Evolutionary conservation across 768 basidiomycete species (phyloP).

Genomic region (Chalciporus chontae): DNA sequence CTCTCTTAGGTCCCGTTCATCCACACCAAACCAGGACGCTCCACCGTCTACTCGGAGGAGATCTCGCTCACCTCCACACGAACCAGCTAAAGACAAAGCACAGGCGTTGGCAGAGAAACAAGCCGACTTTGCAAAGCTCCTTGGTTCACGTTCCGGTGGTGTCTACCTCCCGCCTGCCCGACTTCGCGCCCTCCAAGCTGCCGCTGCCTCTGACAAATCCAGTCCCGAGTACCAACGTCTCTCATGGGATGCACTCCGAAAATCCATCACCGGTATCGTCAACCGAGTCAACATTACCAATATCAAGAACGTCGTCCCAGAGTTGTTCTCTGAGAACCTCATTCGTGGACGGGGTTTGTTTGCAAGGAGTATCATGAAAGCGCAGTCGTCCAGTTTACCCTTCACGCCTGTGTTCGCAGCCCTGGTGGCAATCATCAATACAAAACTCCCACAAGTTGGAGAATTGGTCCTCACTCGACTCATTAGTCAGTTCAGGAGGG

Average conservation of each 20-base stretch:
- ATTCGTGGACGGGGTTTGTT: constrained; percentile 92
- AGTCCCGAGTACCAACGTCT: constrained; percentile 90
- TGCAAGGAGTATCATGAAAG: constrained; percentile 94
- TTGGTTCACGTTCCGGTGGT: constrained; percentile 81
- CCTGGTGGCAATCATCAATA: constrained; percentile 91
- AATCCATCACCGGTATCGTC: constrained; percentile 98
- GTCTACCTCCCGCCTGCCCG: constrained; percentile 97
- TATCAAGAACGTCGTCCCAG: constrained; percentile 91
- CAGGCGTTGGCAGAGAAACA: constrained; percentile 59
- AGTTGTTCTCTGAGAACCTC: constrained; percentile 91
- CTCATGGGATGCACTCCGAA: constrained; percentile 96
- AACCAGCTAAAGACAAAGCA: constrained; percentile 34
- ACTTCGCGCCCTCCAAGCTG: constrained; percentile 82
- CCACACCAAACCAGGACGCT: constrained; percentile 33
- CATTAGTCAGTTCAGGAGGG: constrained; percentile 90
- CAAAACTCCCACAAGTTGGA: constrained; percentile 94
- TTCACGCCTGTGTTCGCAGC: constrained; percentile 98
- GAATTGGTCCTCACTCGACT: constrained; percentile 86
- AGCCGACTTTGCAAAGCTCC: constrained; percentile 87
- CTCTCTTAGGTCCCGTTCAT: constrained; percentile 45
- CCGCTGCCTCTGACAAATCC: constrained; percentile 77
- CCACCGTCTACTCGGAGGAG: constrained; percentile 43
- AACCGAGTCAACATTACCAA: constrained; percentile 97
- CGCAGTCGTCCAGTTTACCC: constrained; percentile 93
- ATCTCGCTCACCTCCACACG: constrained; percentile 38